These are phyloP conservation scores for Colletotrichum abscissum DNA, from an alignment of 2,329 filamentous ascomycete genomes.

Conservation along the genomic window DNA sequence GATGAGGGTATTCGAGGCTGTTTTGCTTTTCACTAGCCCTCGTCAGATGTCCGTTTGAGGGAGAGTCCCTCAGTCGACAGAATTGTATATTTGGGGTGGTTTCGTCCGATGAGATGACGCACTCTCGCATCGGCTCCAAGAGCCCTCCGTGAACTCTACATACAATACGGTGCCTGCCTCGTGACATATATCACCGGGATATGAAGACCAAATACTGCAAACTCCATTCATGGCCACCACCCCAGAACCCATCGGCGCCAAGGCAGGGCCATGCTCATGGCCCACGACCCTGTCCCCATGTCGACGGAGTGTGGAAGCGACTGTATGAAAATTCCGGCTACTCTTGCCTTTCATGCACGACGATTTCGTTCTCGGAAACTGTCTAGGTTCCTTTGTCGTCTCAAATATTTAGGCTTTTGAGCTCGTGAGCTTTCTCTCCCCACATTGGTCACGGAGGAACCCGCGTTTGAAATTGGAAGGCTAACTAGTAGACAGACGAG, in stretches of 20 bases:
- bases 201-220: background rate
- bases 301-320: background rate
- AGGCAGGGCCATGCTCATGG: background rate
- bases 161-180: background rate
- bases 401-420: background rate
- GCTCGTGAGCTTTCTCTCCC: background rate
- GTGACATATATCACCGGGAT: background rate
- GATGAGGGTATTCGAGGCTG: background rate
- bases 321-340: background rate
- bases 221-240: background rate
- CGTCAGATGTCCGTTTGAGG: background rate
- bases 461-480: too few relatives aligned
- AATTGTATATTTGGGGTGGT: background rate
- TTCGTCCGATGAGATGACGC: conserved; percentile 15
- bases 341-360: background rate
- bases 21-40: background rate
- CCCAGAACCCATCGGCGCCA: too few relatives aligned
- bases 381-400: background rate
- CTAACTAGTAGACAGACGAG: too few relatives aligned
- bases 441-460: background rate
- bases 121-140: background rate
- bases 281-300: background rate
- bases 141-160: background rate
- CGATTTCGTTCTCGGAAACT: background rate
- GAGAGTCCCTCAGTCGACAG: background rate